Evolutionary conservation across 176 grass and related monocot genomes (phyloP).

Genomic region (Elymus sibiricus): DNA sequence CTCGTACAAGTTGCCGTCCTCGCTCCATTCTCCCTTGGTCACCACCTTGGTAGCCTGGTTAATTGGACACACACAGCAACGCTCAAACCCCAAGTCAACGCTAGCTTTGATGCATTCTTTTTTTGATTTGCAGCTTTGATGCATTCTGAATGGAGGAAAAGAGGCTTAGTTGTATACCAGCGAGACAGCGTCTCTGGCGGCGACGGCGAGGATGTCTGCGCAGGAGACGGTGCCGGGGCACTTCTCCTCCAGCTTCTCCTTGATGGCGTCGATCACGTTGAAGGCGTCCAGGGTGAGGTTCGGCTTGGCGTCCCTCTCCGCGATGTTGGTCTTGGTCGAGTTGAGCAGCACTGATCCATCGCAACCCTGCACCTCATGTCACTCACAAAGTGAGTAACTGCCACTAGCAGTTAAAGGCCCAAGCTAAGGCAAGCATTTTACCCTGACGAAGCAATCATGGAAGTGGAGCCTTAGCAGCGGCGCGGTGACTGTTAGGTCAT

Average conservation of each 20-base stretch:
- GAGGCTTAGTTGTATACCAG: neutral
- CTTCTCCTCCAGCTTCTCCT: constrained; percentile 31
- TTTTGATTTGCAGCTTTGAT: neutral
- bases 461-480: constrained; percentile 69
- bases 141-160: neutral
- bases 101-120: too few species aligned
- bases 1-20: constrained; percentile 61
- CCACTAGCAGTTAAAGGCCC: too few species aligned
- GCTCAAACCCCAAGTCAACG: neutral
- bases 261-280: constrained; percentile 40
- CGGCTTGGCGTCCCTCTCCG: constrained; percentile 57
- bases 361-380: constrained; percentile 29
- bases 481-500: constrained; percentile 41
- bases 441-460: constrained; percentile 89
- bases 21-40: constrained; percentile 46
- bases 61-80: neutral
- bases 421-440: constrained; percentile 1
- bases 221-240: constrained; percentile 52
- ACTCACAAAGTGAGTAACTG: neutral
- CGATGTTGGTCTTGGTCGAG: constrained; percentile 32
- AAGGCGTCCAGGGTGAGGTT: constrained; percentile 44
- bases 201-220: constrained; percentile 63
- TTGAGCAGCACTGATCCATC: constrained; percentile 52
- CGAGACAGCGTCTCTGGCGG: constrained; percentile 52
- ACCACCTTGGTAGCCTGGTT: constrained; percentile 46